A percentile compares a stretch with the other conserved stretches of the same genome.
Conservation (phyloP, 176 grass and related monocot species). For the sorghum (Sorghum bicolor) region DNA sequence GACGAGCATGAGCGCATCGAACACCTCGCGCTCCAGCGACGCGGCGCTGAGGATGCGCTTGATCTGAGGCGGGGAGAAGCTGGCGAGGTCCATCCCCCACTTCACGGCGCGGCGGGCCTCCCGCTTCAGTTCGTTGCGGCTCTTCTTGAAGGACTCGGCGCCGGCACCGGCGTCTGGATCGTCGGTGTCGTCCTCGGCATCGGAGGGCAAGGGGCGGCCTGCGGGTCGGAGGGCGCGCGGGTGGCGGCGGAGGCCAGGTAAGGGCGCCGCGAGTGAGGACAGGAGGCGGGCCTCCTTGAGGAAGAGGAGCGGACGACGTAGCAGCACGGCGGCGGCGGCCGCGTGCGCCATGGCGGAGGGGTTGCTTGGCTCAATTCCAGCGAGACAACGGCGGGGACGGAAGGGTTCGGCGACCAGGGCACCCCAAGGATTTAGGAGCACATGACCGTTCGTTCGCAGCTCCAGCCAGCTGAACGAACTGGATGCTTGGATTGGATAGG, state of each 20-base stretch:
- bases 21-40: conserved; percentile 69
- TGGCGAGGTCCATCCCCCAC: conserved; percentile 91
- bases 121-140: conserved; percentile 81
- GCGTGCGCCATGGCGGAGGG: conserved; percentile 33
- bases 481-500: too few species aligned
- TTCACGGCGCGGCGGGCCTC: conserved; percentile 68
- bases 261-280: conserved; percentile 25
- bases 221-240: conserved; percentile 43
- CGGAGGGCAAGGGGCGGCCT: conserved; percentile 15
- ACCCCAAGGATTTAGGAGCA: too few species aligned
- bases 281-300: conserved; percentile 17
- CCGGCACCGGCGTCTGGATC: conserved; percentile 4
- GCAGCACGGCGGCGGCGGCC: conserved; percentile 24
- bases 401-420: too few species aligned
- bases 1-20: conserved; percentile 81
- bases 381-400: too few species aligned
- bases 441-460: too few species aligned
- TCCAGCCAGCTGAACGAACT: too few species aligned
- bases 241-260: neutral
- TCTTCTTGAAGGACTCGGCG: conserved; percentile 38
- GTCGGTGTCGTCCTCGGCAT: conserved; percentile 35
- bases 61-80: conserved; percentile 67
- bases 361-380: too few species aligned
- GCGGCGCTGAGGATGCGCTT: conserved; percentile 78
- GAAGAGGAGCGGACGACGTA: conserved; percentile 41